Conservation (phyloP, 192 early-diverging fungal species). For the Cetraspora pellucida region DNA sequence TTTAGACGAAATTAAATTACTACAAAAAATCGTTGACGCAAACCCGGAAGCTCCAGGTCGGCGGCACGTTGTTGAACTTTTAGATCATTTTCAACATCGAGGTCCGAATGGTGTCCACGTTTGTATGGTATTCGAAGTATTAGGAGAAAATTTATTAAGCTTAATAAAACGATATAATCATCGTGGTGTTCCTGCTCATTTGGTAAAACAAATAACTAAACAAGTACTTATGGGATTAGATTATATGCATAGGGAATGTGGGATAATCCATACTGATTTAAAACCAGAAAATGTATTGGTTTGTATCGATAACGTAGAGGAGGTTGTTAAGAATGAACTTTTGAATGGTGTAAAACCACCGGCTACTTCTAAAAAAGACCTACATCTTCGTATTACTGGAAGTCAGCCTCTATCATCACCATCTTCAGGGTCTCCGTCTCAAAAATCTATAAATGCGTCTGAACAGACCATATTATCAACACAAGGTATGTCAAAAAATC, state of each 20-base stretch:
- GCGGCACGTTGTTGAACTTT: slow-evolving; percentile 79
- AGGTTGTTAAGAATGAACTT: slow-evolving; percentile 59
- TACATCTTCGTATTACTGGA: slow-evolving; percentile 12
- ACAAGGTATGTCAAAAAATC: slow-evolving; percentile 47
- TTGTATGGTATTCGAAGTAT: slow-evolving; percentile 97
- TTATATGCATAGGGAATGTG: slow-evolving; percentile 92
- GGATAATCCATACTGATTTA: slow-evolving; percentile 97
- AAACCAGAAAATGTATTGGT: slow-evolving; percentile 98
- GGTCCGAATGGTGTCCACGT: slow-evolving; percentile 92
- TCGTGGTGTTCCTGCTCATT: slow-evolving; percentile 78
- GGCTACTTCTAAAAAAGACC: neutral
- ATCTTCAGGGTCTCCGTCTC: neutral
- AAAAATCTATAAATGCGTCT: slow-evolving; percentile 9
- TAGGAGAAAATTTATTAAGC: slow-evolving; percentile 92
- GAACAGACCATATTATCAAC: slow-evolving; percentile 15
- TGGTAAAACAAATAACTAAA: slow-evolving; percentile 89
- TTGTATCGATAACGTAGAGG: slow-evolving; percentile 86
- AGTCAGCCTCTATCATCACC: slow-evolving; percentile 32
- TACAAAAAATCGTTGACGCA: slow-evolving; percentile 75
- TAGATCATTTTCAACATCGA: slow-evolving; percentile 88
- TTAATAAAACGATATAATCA: slow-evolving; percentile 83
- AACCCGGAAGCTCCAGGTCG: slow-evolving; percentile 60
- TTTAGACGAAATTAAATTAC: slow-evolving; percentile 92
- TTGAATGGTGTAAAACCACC: slow-evolving; percentile 5
- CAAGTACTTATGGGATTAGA: slow-evolving; percentile 92